Base-by-base conservation (phyloP, 2,329 filamentous ascomycete genomes). In the Mollisia scopiformis region DNA sequence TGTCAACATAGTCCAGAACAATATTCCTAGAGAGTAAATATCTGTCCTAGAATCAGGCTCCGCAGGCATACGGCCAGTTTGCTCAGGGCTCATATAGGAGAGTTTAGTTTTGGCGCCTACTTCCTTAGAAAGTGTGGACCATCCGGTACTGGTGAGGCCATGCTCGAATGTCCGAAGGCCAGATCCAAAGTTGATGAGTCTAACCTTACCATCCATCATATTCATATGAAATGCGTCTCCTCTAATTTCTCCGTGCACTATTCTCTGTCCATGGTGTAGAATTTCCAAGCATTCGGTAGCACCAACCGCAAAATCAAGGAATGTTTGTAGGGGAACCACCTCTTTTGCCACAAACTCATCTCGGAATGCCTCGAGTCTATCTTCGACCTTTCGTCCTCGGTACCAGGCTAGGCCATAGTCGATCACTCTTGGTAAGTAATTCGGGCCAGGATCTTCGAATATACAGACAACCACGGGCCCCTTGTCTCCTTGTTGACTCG, bases 21-120 rank as follows among this genome's bases (percentile, higher is more conserved):
- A 76, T 39, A 97, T 88, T 3, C 94, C 94, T 1, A 97, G 79
- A 0, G 92, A 93, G 77, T 97, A 97, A 31, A 97, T 96, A 75
- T 98, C 94, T 16, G 94, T 97, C 41, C 94, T 86, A 46, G 86
- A 91, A 75, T 97, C 94, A 1, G 94, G 94, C 74, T 97, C 93
- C 3, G 91, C 92, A 2, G 93, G 91, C 84, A 97, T 90, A 21
- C 94, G 88, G 14, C 94, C 94, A 2, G 94, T 97, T 78, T 97
- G 94, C 73, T 98, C 94, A 0, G 94, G 93, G 50, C 93, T 94
- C 72, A 97, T 96, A 72, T 92, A 97, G 55, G 93, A 87, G 21
- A 98, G 80, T 75, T 96, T 97, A 72, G 93, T 89, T 76, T 92
- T 93, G 41, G 93, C 91, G 2, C 93, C 93, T 7, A 93, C 77